Percentiles rank a stretch among this genome's conserved stretches.
Evolutionary conservation across 768 basidiomycete species (phyloP).

Genomic region (Podaxis sp.): DNA sequence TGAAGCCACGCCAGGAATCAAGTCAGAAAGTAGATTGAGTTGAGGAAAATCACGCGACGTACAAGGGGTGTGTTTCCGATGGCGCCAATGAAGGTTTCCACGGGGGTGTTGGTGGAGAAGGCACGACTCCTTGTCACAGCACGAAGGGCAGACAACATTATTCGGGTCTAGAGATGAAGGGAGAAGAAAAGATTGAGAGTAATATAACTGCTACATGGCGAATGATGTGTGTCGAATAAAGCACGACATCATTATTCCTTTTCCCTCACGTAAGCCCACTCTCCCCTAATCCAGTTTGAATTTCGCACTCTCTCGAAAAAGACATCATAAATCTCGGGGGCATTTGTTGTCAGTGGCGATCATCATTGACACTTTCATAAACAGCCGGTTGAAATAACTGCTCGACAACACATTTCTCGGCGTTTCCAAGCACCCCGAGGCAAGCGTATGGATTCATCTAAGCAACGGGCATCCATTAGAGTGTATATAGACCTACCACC

Average conservation of each 20-base stretch:
- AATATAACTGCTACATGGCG: background rate
- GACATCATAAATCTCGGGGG: too few species aligned
- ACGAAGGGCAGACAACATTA: conserved; percentile 31
- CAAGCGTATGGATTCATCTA: background rate
- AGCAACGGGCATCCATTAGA: conserved; percentile 12
- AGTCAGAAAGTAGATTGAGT: background rate
- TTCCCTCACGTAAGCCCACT: background rate
- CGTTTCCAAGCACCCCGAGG: background rate
- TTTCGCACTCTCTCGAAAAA: background rate
- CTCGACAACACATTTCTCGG: background rate
- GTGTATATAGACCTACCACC: conserved; percentile 13
- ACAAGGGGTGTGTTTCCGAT: conserved; percentile 95
- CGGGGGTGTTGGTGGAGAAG: conserved; percentile 39
- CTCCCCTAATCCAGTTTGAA: background rate
- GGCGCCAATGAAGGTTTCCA: conserved; percentile 80
- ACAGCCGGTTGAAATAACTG: too few species aligned
- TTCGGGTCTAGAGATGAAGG: background rate
- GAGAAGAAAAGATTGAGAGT: background rate
- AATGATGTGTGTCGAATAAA: background rate
- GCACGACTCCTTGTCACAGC: conserved; percentile 23
- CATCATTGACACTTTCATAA: too few species aligned
- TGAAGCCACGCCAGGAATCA: conserved; percentile 23
- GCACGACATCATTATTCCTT: background rate
- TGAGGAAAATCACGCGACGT: conserved; percentile 19
- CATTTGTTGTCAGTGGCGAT: too few species aligned